Conservation (phyloP, 2,329 filamentous ascomycete species). For the Cercospora zeina region DNA sequence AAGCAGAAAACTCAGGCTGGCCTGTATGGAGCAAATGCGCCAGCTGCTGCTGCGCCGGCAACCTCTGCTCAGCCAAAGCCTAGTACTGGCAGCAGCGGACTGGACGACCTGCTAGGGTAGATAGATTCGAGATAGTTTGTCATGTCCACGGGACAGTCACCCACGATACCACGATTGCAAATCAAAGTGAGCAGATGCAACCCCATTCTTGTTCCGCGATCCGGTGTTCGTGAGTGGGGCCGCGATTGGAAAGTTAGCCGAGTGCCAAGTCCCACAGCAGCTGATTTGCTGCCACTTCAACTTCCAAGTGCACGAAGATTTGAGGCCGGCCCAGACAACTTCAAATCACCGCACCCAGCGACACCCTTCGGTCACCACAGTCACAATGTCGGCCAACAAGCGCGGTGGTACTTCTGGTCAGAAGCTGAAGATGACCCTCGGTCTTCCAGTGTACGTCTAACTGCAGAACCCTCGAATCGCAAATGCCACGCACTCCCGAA, state of each 20-base stretch:
- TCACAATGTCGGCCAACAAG: slow-evolving; percentile 24
- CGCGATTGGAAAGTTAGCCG: background rate
- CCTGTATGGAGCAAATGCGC: slow-evolving; percentile 77
- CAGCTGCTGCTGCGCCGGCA: slow-evolving; percentile 24
- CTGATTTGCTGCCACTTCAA: slow-evolving; percentile 5
- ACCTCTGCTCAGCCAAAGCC: slow-evolving; percentile 27
- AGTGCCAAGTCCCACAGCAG: slow-evolving; percentile 8
- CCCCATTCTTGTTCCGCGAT: background rate
- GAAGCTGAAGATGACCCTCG: slow-evolving; percentile 99
- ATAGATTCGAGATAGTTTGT: slow-evolving; percentile 4
- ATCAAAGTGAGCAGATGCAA: background rate
- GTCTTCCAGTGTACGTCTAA: slow-evolving; percentile 93
- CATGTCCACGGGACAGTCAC: background rate
- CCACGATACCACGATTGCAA: background rate
- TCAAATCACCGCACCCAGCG: slow-evolving; percentile 22
- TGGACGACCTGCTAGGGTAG: slow-evolving; percentile 49
- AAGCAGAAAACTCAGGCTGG: slow-evolving; percentile 95
- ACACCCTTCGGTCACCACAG: slow-evolving; percentile 14
- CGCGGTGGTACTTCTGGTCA: slow-evolving; percentile 92
- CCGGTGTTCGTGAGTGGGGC: background rate
- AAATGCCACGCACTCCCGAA: slow-evolving; percentile 2
- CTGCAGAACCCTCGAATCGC: slow-evolving; percentile 27
- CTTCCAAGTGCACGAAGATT: slow-evolving; percentile 7
- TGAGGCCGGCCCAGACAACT: slow-evolving; percentile 10
- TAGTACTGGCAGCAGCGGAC: slow-evolving; percentile 37